These are phyloP conservation scores for Epithemia pelagica DNA, from an alignment of 108 stramenopile species.

Conservation along the genomic window DNA sequence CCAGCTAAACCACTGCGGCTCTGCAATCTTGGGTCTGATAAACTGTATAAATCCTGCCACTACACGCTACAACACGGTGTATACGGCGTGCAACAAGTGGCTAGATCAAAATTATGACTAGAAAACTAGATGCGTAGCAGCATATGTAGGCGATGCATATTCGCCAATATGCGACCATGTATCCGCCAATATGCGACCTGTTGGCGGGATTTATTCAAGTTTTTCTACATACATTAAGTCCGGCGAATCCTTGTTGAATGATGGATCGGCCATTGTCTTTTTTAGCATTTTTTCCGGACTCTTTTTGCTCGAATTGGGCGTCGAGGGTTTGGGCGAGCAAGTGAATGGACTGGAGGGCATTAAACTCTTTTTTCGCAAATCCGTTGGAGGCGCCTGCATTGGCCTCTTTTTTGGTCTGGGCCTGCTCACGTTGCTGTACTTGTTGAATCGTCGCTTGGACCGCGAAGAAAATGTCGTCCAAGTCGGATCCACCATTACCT, in stretches of 20 bases:
- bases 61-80: no score
- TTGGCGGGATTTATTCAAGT: no score
- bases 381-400: constrained; percentile 45
- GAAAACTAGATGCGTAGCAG: no score
- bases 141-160: no score
- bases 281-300: constrained; percentile 63
- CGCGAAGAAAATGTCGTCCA: constrained; percentile 69
- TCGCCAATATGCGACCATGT: no score
- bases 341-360: constrained; percentile 27
- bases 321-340: constrained; percentile 43
- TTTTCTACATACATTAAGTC: no score
- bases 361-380: constrained; percentile 41
- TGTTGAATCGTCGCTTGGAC: constrained; percentile 54
- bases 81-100: no score
- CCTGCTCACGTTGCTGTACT: constrained; percentile 36
- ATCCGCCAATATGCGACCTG: no score
- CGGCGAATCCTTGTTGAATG: constrained; percentile 29
- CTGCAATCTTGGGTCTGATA: no score
- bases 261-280: constrained; percentile 61
- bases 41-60: no score
- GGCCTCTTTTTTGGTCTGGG: constrained; percentile 68
- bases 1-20: no score
- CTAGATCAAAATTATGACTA: no score
- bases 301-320: constrained; percentile 38
- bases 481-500: constrained; percentile 65